Base-by-base conservation (phyloP, 345 rosid genomes). In the Populus ilicifolia region DNA sequence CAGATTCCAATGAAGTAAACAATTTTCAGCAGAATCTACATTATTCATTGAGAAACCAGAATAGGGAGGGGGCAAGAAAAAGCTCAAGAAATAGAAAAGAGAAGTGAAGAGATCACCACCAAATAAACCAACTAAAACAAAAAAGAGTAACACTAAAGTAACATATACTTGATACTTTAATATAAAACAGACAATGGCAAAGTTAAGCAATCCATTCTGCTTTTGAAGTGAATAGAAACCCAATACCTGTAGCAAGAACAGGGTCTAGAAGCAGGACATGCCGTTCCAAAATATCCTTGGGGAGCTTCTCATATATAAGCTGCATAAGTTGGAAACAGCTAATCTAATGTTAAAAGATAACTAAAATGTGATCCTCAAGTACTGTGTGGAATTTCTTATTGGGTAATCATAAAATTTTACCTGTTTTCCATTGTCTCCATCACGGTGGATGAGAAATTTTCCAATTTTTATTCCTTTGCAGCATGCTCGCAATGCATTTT, bases 381-480 rank as follows among this genome's bases (percentile, higher is more conserved):
- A 4, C 29, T n/a, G 25, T 3, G 33, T 44, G 18, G 16, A 69
- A 70, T 61, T 14, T 48, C 52, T 73, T 63, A 43, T 8, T 3
- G 4, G 54, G 33, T 6, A 71, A 67, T 54, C 59, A 29, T 7
- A 25, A 62, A 43, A 16, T 43, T 74, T 74, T 72, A 89, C 99
- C 92, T 96, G 95, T 88, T 88, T 90, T 69, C 97, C 99, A 82
- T 94, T 88, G 87, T 96, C 99, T n/a, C 99, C 99, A 48, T 85
- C 98, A 82, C 98, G 93, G 79, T 96, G 98, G 52, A 96, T 94
- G 71, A 96, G 89, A 81, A 96, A 92, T 87, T 96, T 96, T 73
- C 99, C 99, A 63, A 94, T 96, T 86, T 96, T 96, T 75, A 94
- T 96, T 69, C 99, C 98, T 83, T 96, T 96, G 90, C 99, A 94